Conservation (phyloP, 164 flowering plant species). For the Sedum album region DNA sequence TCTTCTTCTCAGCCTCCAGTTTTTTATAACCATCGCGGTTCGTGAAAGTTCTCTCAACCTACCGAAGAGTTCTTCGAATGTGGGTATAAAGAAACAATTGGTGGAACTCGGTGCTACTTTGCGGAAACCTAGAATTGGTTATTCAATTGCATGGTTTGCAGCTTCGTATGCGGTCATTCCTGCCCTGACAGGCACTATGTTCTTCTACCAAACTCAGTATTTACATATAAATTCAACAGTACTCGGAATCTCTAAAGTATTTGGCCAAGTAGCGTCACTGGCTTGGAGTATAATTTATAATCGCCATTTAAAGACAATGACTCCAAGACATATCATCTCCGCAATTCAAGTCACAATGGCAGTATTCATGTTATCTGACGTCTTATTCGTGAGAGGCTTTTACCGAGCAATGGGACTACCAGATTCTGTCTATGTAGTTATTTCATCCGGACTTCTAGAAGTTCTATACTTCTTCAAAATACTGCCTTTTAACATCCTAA, state of each 20-base stretch:
- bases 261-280: slow-evolving; percentile 79
- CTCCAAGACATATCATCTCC: slow-evolving; percentile 58
- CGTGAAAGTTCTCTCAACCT: slow-evolving; percentile 62
- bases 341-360: slow-evolving; percentile 56
- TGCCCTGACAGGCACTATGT: slow-evolving; percentile 75
- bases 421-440: slow-evolving; percentile 55
- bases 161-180: slow-evolving; percentile 75
- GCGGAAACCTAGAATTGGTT: slow-evolving; percentile 51
- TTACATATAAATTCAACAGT: slow-evolving; percentile 52
- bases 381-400: slow-evolving; percentile 51
- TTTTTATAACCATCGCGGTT: slow-evolving; percentile 40
- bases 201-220: slow-evolving; percentile 80
- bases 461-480: slow-evolving; percentile 67
- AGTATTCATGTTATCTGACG: slow-evolving; percentile 67
- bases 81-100: slow-evolving; percentile 52
- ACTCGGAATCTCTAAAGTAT: slow-evolving; percentile 77
- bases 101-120: slow-evolving; percentile 42
- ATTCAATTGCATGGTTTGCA: slow-evolving; percentile 74
- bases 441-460: slow-evolving; percentile 71
- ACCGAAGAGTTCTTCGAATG: slow-evolving; percentile 36
- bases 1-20: slow-evolving; percentile 47
- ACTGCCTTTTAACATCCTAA: slow-evolving; percentile 66
- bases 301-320: slow-evolving; percentile 36
- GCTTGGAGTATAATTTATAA: slow-evolving; percentile 67
- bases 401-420: slow-evolving; percentile 57